Conservation (phyloP, 768 basidiomycete species). For the Leccinum uliginosum region DNA sequence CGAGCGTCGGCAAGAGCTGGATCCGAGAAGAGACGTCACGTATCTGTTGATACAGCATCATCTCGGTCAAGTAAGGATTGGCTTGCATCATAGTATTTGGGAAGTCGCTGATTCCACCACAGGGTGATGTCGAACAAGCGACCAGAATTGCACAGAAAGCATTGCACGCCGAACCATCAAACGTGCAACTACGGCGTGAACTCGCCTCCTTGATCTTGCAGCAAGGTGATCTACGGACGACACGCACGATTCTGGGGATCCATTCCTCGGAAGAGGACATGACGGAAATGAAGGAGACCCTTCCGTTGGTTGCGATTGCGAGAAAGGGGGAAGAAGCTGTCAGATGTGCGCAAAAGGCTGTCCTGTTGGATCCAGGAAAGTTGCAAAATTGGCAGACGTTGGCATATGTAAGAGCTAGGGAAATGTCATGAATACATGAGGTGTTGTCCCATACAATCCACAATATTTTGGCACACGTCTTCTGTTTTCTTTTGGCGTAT, state of each 20-base stretch:
- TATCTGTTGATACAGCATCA: constrained; percentile 70
- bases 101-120: constrained; percentile 1
- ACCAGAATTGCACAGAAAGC: constrained; percentile 52
- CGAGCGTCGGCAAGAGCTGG: constrained; percentile 60
- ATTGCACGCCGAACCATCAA: constrained; percentile 53
- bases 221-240: constrained; percentile 35
- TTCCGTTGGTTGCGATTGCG: constrained; percentile 51
- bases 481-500: neutral
- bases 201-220: constrained; percentile 57
- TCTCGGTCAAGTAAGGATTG: constrained; percentile 60
- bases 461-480: neutral
- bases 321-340: constrained; percentile 32
- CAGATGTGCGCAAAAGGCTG: constrained; percentile 54
- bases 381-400: constrained; percentile 54
- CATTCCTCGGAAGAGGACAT: constrained; percentile 29
- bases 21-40: constrained; percentile 65
- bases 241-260: constrained; percentile 45
- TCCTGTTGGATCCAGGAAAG: constrained; percentile 52
- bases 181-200: constrained; percentile 42
- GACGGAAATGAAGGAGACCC: constrained; percentile 36
- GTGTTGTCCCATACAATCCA: neutral
- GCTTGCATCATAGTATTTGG: neutral
- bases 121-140: constrained; percentile 51
- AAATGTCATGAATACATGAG: constrained; percentile 19
- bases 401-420: constrained; percentile 45